A percentile compares a stretch with the other conserved stretches of the same genome.
These are phyloP conservation scores for Xerocomus minutiporus DNA, from an alignment of 1,284 basidiomycete species.

Conservation along the genomic window DNA sequence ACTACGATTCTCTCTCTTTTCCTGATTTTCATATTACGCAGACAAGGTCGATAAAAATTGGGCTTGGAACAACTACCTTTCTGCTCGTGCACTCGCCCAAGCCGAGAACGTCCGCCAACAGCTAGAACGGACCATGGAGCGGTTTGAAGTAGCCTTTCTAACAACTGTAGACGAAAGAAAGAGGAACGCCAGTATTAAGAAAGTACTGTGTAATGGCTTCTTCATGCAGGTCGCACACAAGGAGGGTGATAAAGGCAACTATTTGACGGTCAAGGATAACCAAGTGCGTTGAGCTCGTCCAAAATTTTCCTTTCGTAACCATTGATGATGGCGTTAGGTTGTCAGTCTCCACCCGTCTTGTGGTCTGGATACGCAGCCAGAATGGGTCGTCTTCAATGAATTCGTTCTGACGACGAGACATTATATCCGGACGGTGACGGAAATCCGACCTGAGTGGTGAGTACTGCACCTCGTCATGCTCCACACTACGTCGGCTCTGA, in stretches of 20 bases:
- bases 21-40: slow-evolving; percentile 25
- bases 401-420: slow-evolving; percentile 90
- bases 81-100: slow-evolving; percentile 78
- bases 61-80: slow-evolving; percentile 93
- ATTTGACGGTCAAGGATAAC: slow-evolving; percentile 91
- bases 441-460: slow-evolving; percentile 86
- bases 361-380: slow-evolving; percentile 88
- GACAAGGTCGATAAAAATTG: slow-evolving; percentile 79
- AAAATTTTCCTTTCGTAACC: neutral
- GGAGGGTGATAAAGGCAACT: slow-evolving; percentile 85
- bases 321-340: slow-evolving; percentile 43
- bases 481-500: slow-evolving; percentile 1
- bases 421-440: slow-evolving; percentile 91
- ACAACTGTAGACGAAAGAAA: slow-evolving; percentile 78
- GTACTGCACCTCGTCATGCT: slow-evolving; percentile 19
- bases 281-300: slow-evolving; percentile 45
- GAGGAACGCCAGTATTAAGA: slow-evolving; percentile 77
- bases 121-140: slow-evolving; percentile 90
- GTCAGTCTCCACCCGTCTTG: slow-evolving; percentile 94
- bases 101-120: slow-evolving; percentile 96
- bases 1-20: neutral
- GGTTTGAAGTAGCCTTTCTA: slow-evolving; percentile 78
- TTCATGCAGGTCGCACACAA: slow-evolving; percentile 99
- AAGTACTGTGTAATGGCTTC: slow-evolving; percentile 88
- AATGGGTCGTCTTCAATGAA: slow-evolving; percentile 98